These are phyloP conservation scores for Spathaspora girioi DNA, from an alignment of 805 yeast species.

Conservation along the genomic window DNA sequence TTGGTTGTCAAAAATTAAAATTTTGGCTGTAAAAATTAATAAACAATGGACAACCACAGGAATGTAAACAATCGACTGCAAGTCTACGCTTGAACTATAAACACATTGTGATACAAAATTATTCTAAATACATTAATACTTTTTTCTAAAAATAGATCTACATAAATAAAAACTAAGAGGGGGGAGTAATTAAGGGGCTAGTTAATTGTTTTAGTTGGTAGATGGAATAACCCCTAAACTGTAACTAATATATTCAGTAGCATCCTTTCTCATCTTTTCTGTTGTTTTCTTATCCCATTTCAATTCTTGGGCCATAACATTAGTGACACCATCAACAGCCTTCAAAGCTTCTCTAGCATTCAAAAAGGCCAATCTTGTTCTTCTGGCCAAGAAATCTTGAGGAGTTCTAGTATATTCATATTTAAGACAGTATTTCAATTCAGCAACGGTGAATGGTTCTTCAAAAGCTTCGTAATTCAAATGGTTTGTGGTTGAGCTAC, in stretches of 20 bases:
- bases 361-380: slow-evolving; percentile 89
- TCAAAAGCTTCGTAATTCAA: slow-evolving; percentile 52
- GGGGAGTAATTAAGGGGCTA: neutral
- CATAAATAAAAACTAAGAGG: no score
- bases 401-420: slow-evolving; percentile 89
- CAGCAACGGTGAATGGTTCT: slow-evolving; percentile 89
- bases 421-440: slow-evolving; percentile 73
- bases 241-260: slow-evolving; percentile 57
- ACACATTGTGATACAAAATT: no score
- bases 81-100: neutral
- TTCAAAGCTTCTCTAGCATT: slow-evolving; percentile 79
- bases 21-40: neutral
- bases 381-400: slow-evolving; percentile 84
- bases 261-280: slow-evolving; percentile 46
- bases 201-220: slow-evolving; percentile 5
- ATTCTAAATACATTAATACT: no score
- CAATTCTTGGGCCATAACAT: slow-evolving; percentile 76
- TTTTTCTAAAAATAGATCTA: no score
- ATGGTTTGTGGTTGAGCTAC: slow-evolving; percentile 25
- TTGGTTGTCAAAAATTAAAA: neutral
- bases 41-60: neutral
- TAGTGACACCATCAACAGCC: slow-evolving; percentile 81
- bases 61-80: neutral
- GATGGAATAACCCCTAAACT: slow-evolving; percentile 43
- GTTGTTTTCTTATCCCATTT: slow-evolving; percentile 66